Evolutionary conservation across 129 eudicot species (phyloP).

Genomic region (Artemisia tridentata): DNA sequence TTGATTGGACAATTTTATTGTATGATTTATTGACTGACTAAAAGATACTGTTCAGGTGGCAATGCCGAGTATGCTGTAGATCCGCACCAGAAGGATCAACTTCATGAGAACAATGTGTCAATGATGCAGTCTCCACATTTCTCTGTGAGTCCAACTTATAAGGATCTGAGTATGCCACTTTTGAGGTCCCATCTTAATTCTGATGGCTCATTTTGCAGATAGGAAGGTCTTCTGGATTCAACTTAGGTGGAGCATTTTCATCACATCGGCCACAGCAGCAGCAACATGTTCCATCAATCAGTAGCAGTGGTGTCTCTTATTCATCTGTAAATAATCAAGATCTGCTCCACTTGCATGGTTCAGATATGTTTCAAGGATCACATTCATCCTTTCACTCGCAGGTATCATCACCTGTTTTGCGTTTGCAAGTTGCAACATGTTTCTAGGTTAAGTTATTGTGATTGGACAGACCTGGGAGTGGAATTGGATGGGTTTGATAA

Average conservation of each 20-base stretch:
- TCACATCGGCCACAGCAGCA: constrained; percentile 82
- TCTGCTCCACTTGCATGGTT: constrained; percentile 60
- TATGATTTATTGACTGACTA: no score
- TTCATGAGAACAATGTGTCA: constrained; percentile 59
- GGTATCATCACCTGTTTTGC: constrained; percentile 31
- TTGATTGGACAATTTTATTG: no score
- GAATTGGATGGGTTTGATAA: no score
- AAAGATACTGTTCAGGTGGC: constrained; percentile 58
- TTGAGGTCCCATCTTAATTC: constrained; percentile 8
- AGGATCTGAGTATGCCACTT: background rate
- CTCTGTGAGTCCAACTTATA: constrained; percentile 48
- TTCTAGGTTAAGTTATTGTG: constrained; percentile 7
- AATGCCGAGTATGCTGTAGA: constrained; percentile 84
- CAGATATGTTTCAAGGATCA: constrained; percentile 72
- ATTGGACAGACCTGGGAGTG: background rate
- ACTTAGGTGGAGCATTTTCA: constrained; percentile 63
- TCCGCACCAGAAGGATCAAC: constrained; percentile 88
- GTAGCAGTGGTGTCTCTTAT: no score
- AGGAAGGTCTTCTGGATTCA: constrained; percentile 86
- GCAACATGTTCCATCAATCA: no score
- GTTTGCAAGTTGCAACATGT: background rate
- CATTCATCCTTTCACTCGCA: constrained; percentile 62
- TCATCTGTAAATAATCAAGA: constrained; percentile 52
- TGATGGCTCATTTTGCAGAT: constrained; percentile 37
- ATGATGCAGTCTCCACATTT: constrained; percentile 93